A percentile compares a stretch with the other conserved stretches of the same genome.
Conservation (phyloP, 306 rosid genomes). For the Biancaea sappan region DNA sequence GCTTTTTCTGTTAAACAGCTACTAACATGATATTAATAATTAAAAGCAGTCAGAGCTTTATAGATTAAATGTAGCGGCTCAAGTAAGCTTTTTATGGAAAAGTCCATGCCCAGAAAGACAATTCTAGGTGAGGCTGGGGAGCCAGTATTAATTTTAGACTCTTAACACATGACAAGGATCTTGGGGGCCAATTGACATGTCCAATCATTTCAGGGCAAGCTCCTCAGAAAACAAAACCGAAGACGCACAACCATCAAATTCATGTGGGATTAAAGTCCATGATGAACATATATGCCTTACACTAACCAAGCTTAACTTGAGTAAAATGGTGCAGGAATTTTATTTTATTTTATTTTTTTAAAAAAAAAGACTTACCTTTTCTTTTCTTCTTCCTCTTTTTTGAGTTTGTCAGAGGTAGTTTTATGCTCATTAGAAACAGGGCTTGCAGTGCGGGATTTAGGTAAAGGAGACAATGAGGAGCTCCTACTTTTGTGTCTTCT, state of each 20-base stretch:
- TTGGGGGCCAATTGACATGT: background rate
- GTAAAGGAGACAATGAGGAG: constrained; percentile 57
- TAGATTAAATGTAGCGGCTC: background rate
- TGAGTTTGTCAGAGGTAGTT: constrained; percentile 44
- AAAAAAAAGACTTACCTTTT: constrained; percentile 43
- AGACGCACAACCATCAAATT: background rate
- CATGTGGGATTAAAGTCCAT: background rate
- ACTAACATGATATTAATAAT: background rate
- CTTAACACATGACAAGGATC: background rate
- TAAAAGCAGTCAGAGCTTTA: background rate
- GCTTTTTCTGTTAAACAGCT: background rate
- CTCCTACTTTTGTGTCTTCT: constrained; percentile 40
- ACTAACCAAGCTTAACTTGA: background rate
- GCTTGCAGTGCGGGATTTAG: constrained; percentile 56
- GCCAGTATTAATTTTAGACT: background rate
- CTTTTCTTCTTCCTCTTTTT: constrained; percentile 56
- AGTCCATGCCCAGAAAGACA: background rate
- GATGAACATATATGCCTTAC: background rate
- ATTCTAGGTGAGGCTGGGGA: background rate
- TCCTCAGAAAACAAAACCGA: background rate
- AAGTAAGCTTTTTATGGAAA: background rate
- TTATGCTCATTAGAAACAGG: constrained; percentile 44
- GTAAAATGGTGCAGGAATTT: background rate
- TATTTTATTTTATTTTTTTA: too few relatives aligned
- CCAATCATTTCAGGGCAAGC: background rate